These are phyloP conservation scores for Micromonas pusilla DNA, from an alignment of 139 green algal species.

Conservation along the genomic window DNA sequence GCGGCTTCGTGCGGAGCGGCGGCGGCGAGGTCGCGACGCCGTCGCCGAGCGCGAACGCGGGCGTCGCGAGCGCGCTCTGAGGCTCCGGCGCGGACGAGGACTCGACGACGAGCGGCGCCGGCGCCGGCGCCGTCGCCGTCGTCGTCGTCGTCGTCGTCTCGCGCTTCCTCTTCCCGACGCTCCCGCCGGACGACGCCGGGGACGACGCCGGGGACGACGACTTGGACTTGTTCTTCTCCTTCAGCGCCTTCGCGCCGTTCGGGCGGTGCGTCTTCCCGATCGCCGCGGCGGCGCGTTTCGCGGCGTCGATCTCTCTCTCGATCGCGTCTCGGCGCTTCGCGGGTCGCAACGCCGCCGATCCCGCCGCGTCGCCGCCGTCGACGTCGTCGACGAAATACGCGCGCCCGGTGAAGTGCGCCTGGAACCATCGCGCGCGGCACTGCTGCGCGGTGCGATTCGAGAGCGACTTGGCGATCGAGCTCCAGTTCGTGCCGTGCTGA, in stretches of 20 bases:
- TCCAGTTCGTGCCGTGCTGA: slow-evolving; percentile 56
- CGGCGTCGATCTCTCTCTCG: not conserved
- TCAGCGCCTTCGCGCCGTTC: not conserved
- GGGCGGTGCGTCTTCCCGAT: not conserved
- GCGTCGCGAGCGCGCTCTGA: no score
- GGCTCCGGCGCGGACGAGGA: no score
- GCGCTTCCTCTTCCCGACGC: no score
- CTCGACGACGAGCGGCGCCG: no score
- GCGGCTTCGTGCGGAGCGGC: not conserved
- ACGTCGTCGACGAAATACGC: not conserved
- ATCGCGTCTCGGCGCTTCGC: not conserved
- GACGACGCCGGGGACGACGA: no score
- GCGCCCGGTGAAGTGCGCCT: slow-evolving; percentile 22
- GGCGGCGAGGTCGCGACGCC: not conserved
- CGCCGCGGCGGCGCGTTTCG: not conserved
- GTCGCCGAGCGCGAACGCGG: not conserved
- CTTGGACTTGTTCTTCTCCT: no score
- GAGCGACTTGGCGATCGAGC: slow-evolving; percentile 50
- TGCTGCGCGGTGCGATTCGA: slow-evolving; percentile 69
- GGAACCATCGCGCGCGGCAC: slow-evolving; percentile 65
- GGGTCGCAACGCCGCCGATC: not conserved
- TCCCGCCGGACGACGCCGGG: no score
- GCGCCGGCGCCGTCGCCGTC: no score
- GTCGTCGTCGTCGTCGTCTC: no score
- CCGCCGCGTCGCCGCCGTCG: no score